Conservation (phyloP, 2,329 filamentous ascomycete species). For the Colletotrichum magnum region DNA sequence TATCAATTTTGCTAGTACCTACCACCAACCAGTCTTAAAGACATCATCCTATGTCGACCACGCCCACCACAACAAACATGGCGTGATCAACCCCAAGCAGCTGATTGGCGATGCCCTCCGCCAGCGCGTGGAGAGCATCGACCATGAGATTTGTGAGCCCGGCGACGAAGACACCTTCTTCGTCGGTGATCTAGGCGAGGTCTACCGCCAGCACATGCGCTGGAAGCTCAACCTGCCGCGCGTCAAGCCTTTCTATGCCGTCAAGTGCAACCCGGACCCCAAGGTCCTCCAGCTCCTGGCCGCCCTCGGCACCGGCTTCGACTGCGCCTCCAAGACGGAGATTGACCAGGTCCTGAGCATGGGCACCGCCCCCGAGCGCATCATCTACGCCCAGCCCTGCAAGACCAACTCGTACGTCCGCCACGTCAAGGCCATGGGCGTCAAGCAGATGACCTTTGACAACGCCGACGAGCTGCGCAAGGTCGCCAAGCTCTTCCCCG, state of each 20-base stretch:
- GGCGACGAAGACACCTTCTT: conserved; percentile 99
- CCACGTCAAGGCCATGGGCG: conserved; percentile 85
- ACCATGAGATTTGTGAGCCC: conserved; percentile 88
- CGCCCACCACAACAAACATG: conserved; percentile 56
- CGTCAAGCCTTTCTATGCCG: conserved; percentile 97
- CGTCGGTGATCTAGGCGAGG: conserved; percentile 96
- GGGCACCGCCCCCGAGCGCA: conserved; percentile 87
- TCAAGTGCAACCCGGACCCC: conserved; percentile 98
- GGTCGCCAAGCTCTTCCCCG: conserved; percentile 91
- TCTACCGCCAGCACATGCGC: conserved; percentile 97
- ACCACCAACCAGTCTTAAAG: conserved; percentile 63
- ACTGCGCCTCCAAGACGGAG: conserved; percentile 97
- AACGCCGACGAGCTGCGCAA: conserved; percentile 98
- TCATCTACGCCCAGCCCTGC: conserved; percentile 99
- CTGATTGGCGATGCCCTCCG: conserved; percentile 90
- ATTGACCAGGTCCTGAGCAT: conserved; percentile 91
- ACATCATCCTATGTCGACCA: conserved; percentile 56
- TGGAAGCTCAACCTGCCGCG: conserved; percentile 96
- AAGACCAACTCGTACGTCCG: conserved; percentile 99
- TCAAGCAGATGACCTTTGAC: conserved; percentile 99
- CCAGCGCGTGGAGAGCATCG: conserved; percentile 85
- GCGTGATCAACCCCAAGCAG: conserved; percentile 73
- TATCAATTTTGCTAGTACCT: conserved; percentile 59
- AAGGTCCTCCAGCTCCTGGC: conserved; percentile 90
- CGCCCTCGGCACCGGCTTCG: conserved; percentile 92